Base-by-base conservation (phyloP, 2,329 filamentous ascomycete species). In the Claviceps humidiphila region DNA sequence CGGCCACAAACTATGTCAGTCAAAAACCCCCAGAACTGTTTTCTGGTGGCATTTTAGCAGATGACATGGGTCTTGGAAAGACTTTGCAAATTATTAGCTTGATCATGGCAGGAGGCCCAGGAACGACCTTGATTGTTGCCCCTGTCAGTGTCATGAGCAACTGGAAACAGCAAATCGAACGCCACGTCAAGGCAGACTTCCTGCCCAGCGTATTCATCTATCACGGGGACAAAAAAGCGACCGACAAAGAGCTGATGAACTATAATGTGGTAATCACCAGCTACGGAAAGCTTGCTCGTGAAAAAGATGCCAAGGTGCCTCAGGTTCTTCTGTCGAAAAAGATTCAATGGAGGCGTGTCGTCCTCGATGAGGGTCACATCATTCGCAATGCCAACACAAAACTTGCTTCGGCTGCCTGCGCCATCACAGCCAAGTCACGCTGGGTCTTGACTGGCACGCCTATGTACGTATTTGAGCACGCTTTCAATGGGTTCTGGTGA, bases 61-160 rank as follows among this genome's bases (percentile, higher is more conserved):
- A 95, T 64, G 89, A 95, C 60, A 95, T 95, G 90, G 89, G 89
- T 3, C 69, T 95, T 5, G 89, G 89, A 24, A 95, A 95, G 70
- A 95, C 89, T 0, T 74, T 95, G 8, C 86, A 95, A 63, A 77
- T 89, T 47, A 91, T 95, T 58, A 86, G 87, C 51, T 69, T 94
- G 39, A 84, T 95, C 52, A 69, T 90, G 49, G 72, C 72, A 4
- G 74, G 74, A 5, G 69, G 70, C 0, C 64, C 71, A 2, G 81
- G 80, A 3, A 71, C 82, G 1, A 94, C 88, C 0, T 74, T 95
- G 22, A 90, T 95, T 51, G 74, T 95, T 51, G 82, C 87, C 0
- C 89, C 89, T 0, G 77, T 94, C 5, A 84, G 84, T 50, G 88
- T 95, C 20, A 90, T 95, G 85, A 89, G 84, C 61, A 95, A 95